Percentiles rank a stretch among this genome's conserved stretches.
These are phyloP conservation scores for Chrysopogon serrulatus DNA, from an alignment of 176 grass and related monocot genomes.

Conservation along the genomic window DNA sequence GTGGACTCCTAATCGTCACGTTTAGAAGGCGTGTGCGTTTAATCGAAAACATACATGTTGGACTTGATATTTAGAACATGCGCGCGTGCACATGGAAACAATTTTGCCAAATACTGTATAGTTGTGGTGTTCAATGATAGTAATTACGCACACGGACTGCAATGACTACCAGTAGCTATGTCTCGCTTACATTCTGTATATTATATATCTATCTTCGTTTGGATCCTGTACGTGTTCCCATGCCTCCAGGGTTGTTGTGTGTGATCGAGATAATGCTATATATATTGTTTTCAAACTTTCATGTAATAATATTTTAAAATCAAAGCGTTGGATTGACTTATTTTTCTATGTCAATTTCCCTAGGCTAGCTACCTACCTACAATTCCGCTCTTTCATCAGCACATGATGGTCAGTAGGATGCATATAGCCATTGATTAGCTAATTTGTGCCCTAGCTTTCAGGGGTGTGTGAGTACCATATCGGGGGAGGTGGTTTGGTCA, in stretches of 20 bases:
- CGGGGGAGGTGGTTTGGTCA: slow-evolving; percentile 1
- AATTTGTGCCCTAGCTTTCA: not conserved
- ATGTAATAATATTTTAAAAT: not conserved
- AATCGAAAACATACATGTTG: not conserved
- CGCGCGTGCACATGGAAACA: not conserved
- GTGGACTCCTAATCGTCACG: not conserved
- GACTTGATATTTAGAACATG: not conserved
- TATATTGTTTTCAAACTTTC: not conserved
- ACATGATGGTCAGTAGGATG: slow-evolving; percentile 17
- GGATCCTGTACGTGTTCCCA: not conserved
- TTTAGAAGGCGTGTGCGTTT: not conserved
- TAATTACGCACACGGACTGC: not conserved
- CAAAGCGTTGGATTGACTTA: not conserved
- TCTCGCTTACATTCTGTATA: not conserved
- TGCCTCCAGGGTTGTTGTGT: not conserved
- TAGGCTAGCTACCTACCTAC: not conserved
- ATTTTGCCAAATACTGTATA: not conserved
- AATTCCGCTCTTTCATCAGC: not conserved
- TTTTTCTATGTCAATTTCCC: not conserved
- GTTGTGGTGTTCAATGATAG: not conserved
- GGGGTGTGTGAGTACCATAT: not conserved
- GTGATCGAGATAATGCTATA: not conserved
- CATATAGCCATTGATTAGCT: not conserved
- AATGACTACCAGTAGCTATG: not conserved
- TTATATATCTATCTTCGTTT: not conserved